These are phyloP conservation scores for Baorangia bicolor DNA, from an alignment of 768 basidiomycete genomes.

Conservation along the genomic window DNA sequence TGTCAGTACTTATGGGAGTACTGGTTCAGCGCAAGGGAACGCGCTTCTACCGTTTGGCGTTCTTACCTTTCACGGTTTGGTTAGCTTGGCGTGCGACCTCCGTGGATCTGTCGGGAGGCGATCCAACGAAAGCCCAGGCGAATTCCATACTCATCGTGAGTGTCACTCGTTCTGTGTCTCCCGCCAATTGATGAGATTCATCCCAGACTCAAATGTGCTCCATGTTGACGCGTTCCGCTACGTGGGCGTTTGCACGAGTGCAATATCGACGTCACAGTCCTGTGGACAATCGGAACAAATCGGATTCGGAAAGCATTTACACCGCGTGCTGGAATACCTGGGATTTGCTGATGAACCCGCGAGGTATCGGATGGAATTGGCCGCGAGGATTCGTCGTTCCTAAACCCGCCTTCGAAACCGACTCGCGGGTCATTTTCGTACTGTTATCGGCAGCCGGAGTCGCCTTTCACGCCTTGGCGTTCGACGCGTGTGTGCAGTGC, in stretches of 20 bases:
- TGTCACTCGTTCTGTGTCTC: background rate
- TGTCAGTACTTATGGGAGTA: slow-evolving; percentile 51
- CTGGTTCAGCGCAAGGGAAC: slow-evolving; percentile 49
- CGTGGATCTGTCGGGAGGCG: slow-evolving; percentile 23
- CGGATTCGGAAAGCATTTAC: no score
- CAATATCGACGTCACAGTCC: no score
- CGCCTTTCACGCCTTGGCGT: no score
- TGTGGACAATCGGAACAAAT: no score
- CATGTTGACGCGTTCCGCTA: slow-evolving; percentile 11
- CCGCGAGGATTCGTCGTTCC: no score
- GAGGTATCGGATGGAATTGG: no score
- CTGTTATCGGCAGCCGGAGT: no score
- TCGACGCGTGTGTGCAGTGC: slow-evolving; percentile 15
- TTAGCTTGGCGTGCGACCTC: slow-evolving; percentile 40
- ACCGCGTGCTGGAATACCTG: no score
- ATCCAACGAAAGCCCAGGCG: slow-evolving; percentile 2
- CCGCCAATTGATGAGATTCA: background rate
- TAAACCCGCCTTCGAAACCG: no score
- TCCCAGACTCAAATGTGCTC: slow-evolving; percentile 13
- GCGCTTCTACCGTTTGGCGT: slow-evolving; percentile 40
- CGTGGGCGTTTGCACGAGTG: no score
- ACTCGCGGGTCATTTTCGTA: no score
- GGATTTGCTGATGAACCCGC: no score
- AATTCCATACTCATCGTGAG: slow-evolving; percentile 21
- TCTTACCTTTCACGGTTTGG: slow-evolving; percentile 48